Conservation (phyloP, 305 asterid genomes). For the Solanum hybrid region DNA sequence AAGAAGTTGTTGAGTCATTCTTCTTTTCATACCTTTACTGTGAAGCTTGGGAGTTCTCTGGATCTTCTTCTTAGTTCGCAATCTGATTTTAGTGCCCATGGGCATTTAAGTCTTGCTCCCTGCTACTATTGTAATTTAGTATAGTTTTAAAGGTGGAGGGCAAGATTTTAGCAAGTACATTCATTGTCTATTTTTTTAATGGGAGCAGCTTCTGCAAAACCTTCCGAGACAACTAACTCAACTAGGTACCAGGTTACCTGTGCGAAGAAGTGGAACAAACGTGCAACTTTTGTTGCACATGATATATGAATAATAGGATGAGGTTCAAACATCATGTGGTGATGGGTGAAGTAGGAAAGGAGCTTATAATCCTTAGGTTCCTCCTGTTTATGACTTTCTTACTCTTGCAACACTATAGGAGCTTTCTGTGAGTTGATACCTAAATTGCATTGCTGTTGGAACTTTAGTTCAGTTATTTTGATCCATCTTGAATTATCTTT, state of each 20-base stretch:
- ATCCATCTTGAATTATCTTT: not conserved
- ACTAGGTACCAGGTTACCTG: not conserved
- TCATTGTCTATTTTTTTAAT: not conserved
- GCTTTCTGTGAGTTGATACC: not conserved
- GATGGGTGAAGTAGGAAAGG: not conserved
- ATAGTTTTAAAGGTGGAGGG: not conserved
- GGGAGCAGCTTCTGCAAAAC: not conserved
- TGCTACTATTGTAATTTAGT: not conserved
- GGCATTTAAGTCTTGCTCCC: not conserved
- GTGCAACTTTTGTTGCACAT: not conserved
- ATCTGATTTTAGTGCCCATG: not conserved
- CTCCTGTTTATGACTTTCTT: not conserved
- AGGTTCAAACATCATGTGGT: not conserved
- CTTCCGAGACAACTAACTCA: not conserved
- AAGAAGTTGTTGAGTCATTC: not conserved
- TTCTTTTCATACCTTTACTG: not conserved
- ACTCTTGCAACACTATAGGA: not conserved
- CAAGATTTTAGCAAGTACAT: not conserved
- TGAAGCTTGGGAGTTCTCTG: not conserved
- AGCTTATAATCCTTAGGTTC: not conserved
- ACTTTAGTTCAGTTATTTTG: not conserved
- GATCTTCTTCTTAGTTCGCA: not conserved
- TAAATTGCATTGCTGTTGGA: not conserved
- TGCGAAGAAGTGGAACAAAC: not conserved
- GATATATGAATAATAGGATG: not conserved